Conservation (phyloP, 495 filamentous ascomycete genomes). For the Cercophora newfieldiana region DNA sequence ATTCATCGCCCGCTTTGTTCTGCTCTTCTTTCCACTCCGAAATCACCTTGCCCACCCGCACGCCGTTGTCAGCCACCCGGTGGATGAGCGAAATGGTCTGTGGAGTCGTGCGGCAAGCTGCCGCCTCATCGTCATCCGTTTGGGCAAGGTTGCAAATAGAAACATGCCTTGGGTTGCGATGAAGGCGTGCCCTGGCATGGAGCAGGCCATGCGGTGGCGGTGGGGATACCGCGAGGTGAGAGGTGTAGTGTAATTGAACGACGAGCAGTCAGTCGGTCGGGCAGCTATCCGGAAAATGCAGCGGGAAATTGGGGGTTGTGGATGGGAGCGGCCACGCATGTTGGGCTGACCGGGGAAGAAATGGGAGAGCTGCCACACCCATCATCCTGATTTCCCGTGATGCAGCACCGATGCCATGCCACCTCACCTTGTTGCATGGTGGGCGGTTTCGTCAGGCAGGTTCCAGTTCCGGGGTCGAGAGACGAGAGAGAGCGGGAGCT, state of each 20-base stretch:
- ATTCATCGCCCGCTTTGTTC: neutral
- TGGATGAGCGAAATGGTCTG: neutral
- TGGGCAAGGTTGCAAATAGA: neutral
- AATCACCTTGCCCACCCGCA: neutral
- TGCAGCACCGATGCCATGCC: constrained; percentile 24
- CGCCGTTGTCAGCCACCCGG: neutral
- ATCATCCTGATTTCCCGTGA: constrained; percentile 15
- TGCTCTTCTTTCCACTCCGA: neutral
- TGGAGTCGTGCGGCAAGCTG: neutral
- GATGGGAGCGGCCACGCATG: constrained; percentile 8
- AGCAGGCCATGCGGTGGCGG: neutral
- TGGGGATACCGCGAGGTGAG: neutral
- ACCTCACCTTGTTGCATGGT: constrained; percentile 16
- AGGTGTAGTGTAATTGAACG: neutral
- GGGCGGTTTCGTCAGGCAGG: constrained; percentile 1
- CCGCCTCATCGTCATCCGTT: neutral
- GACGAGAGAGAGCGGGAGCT: neutral
- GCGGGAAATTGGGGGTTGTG: neutral
- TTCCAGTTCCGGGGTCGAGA: neutral
- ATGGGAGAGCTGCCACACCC: constrained; percentile 19
- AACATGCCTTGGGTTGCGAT: neutral
- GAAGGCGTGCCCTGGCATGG: neutral
- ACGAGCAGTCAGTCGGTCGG: neutral
- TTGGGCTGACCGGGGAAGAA: constrained; percentile 21
- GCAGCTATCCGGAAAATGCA: constrained; percentile 4